Evolutionary conservation across 1,284 basidiomycete species (phyloP), one percentile per base, ranked within the genome.

Genomic region (Cyathus olla): DNA sequence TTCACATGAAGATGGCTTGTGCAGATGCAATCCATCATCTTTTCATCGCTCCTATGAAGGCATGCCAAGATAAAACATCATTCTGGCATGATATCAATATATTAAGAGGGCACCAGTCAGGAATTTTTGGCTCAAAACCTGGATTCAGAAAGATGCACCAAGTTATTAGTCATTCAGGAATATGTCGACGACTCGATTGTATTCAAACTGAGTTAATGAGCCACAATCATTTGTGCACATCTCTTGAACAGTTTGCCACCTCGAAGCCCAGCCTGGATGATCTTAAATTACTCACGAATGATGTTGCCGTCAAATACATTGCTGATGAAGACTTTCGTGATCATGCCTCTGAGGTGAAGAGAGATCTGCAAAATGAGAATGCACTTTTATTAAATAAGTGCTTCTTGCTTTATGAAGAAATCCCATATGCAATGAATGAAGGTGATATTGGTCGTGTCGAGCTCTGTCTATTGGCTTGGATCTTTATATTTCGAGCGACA

Each of bases 361-460:
- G 60, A 48, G 63, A 64, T 40, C 6, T 39, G 35, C 37, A 51
- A 21, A 51, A 49, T 27, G 60, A 61, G 35, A 64, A 64, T 54
- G 56, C 53, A 13, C 37, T 49, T 11, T 27, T 69, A 11, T 28
- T 71, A 2, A 63, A 69, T n/a, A 63, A 69, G 42, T 67, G 74
- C 49, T 58, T 57, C 4, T 60, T 77, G 0, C 65, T 80, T 0
- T 78, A 80, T 48, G 70, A 76, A 42, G 76, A 80, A 42, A 57
- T 77, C 0, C 61, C 66, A 2, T 69, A 73, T 55, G 71, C 77
- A 0, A 66, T 79, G 66, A 78, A 78, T 40, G 42, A 60, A 2
- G 77, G 81, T 0, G 79, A 81, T 51, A 77, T 83, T 58, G 77
- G 79, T 0, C 69, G 70, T 0, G 55, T 81, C 1, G 76, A 81